Conservation (phyloP, 2,329 filamentous ascomycete genomes). For the Cadophora sp. region DNA sequence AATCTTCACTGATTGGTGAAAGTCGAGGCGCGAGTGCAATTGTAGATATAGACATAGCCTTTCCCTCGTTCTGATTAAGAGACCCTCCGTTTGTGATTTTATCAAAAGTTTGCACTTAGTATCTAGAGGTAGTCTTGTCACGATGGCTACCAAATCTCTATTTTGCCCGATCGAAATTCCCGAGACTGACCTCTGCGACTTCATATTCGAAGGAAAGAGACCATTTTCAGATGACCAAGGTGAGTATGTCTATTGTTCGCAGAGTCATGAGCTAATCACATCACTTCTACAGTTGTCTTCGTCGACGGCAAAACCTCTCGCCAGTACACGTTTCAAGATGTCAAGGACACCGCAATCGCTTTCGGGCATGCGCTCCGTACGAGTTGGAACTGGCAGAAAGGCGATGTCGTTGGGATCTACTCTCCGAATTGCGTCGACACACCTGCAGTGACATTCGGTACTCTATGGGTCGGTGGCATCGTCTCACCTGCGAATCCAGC, state of each 20-base stretch:
- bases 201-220: slow-evolving; percentile 73
- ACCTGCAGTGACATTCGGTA: slow-evolving; percentile 75
- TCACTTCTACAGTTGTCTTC: slow-evolving; percentile 22
- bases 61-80: no score
- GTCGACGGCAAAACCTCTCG: slow-evolving; percentile 62
- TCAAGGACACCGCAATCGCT: slow-evolving; percentile 67
- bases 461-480: slow-evolving; percentile 80
- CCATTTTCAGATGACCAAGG: slow-evolving; percentile 74
- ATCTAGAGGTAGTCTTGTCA: background rate
- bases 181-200: slow-evolving; percentile 75
- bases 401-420: slow-evolving; percentile 81
- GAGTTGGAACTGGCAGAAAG: slow-evolving; percentile 76
- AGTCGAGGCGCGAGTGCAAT: background rate
- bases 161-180: slow-evolving; percentile 66
- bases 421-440: slow-evolving; percentile 86
- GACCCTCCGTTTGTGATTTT: no score
- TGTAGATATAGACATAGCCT: background rate
- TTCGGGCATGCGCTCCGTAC: slow-evolving; percentile 81
- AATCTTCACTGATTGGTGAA: background rate
- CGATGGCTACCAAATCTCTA: slow-evolving; percentile 18
- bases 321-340: slow-evolving; percentile 70
- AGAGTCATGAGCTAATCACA: background rate
- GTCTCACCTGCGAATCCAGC: slow-evolving; percentile 85
- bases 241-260: slow-evolving; percentile 44
- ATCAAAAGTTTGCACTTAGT: no score